Base-by-base conservation (phyloP, 192 early-diverging fungal species). In the Phycomyces nitens region DNA sequence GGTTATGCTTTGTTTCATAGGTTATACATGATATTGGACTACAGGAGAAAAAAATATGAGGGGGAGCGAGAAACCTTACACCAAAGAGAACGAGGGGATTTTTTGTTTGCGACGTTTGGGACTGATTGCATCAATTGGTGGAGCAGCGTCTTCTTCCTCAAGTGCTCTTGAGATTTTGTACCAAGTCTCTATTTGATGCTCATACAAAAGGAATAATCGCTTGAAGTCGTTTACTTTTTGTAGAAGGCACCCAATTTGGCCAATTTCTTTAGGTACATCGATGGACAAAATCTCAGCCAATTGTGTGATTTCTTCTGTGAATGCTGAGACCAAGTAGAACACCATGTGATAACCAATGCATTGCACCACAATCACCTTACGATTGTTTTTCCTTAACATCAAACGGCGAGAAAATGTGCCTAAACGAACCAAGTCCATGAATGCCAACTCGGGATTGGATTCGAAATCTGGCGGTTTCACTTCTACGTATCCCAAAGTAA, bases 11-110 rank as follows among this genome's bases (percentile, higher is more conserved):
- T n/a, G n/a, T n/a, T n/a, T n/a, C n/a, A n/a, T n/a, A n/a, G n/a
- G n/a, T n/a, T 58, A 43, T 42, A 43, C 20, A 58, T 11, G 57
- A 58, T 58, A 58, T 58, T 11, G 57, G 57, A 41, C 10, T 58
- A 20, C 3, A 58, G 20, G 57, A 40, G 34, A 18, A 41, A 11
- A 58, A 5, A 43, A 20, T 14, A 58, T n/a, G 42, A 43, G n/a
- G 42, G 40, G 34, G 57, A 39, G 57, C 15, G 39, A 58, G 38
- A 41, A 58, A 58, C 38, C 0, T 58, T 41, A 58, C 0, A 58
- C 0, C 15, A 58, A 58, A 41, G 56, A 58, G 38, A 42, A 58
- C 24, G 26, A 43, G 8, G 56, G 40, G 11, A 18, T 39, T 0
- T 18, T 42, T 40, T 41, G 24, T 34, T 58, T 43, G 40, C 38